These are phyloP conservation scores for Termitomyces sp. DNA, from an alignment of 768 basidiomycete species.

Conservation along the genomic window DNA sequence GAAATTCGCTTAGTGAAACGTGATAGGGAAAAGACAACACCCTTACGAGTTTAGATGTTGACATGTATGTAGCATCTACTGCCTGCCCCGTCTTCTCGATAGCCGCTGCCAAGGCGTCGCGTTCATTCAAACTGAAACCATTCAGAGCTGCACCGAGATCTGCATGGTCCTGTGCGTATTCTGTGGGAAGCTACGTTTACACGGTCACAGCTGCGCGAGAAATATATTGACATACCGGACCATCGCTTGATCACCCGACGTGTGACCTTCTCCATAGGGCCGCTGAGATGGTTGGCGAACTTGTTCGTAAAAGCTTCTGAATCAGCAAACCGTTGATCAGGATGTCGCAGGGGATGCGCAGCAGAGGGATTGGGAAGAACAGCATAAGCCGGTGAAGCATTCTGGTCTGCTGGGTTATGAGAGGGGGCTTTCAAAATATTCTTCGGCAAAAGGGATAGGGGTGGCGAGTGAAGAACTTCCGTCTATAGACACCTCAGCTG, in stretches of 20 bases:
- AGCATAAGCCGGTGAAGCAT: slow-evolving; percentile 66
- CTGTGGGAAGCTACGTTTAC: slow-evolving; percentile 28
- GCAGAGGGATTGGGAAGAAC: slow-evolving; percentile 87
- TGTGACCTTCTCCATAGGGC: slow-evolving; percentile 96
- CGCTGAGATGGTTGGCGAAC: slow-evolving; percentile 87
- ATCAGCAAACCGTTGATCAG: slow-evolving; percentile 94
- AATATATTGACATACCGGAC: slow-evolving; percentile 58
- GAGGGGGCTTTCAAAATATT: slow-evolving; percentile 94
- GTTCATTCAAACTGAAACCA: slow-evolving; percentile 89
- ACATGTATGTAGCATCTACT: slow-evolving; percentile 88
- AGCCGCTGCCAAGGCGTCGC: slow-evolving; percentile 64
- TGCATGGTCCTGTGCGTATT: slow-evolving; percentile 80
- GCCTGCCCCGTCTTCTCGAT: slow-evolving; percentile 98
- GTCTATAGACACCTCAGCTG: slow-evolving; percentile 38
- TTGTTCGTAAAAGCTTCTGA: slow-evolving; percentile 95
- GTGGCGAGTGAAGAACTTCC: slow-evolving; percentile 91
- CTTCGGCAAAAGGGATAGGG: slow-evolving; percentile 87
- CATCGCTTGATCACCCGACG: slow-evolving; percentile 89
- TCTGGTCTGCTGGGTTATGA: slow-evolving; percentile 85
- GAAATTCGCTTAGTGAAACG: slow-evolving; percentile 6
- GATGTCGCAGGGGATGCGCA: slow-evolving; percentile 81
- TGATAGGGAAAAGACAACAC: neutral
- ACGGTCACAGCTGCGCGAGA: neutral
- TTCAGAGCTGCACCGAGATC: slow-evolving; percentile 91
- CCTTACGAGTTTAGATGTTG: slow-evolving; percentile 81